Conservation (phyloP, 306 rosid species). For the Astragalus membranaceus region DNA sequence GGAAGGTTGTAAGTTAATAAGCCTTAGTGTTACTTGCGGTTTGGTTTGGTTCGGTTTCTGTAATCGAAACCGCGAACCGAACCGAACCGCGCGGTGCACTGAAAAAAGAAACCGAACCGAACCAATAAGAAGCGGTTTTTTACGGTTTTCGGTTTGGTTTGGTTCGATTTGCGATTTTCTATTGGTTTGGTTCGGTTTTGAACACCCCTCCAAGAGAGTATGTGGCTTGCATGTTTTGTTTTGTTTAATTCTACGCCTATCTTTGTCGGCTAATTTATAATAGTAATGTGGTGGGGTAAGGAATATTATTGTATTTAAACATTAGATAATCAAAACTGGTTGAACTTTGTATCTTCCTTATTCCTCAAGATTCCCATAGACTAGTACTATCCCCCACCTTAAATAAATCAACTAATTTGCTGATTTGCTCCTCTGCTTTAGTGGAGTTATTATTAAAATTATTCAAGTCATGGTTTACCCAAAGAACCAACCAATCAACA, state of each 20-base stretch:
- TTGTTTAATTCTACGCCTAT: neutral
- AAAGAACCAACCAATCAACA: neutral
- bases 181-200: no score
- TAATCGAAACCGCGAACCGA: no score
- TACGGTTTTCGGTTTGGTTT: no score
- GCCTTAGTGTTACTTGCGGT: no score
- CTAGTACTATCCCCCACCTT: neutral
- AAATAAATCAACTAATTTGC: neutral
- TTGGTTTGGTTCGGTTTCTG: no score
- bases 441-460: neutral
- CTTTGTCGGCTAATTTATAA: slow-evolving; percentile 20
- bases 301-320: slow-evolving; percentile 11
- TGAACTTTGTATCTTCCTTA: neutral
- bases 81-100: no score
- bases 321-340: neutral
- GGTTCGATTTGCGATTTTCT: no score
- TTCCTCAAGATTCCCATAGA: neutral
- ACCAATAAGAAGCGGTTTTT: no score
- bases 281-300: slow-evolving; percentile 10
- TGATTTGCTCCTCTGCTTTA: neutral
- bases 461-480: neutral
- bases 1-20: no score
- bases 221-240: slow-evolving; percentile 18
- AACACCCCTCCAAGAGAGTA: no score
- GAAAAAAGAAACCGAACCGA: no score